phyloP scores from a whole-genome alignment of 164 flowering plant genomes.

The Buxus sempervirens region DNA sequence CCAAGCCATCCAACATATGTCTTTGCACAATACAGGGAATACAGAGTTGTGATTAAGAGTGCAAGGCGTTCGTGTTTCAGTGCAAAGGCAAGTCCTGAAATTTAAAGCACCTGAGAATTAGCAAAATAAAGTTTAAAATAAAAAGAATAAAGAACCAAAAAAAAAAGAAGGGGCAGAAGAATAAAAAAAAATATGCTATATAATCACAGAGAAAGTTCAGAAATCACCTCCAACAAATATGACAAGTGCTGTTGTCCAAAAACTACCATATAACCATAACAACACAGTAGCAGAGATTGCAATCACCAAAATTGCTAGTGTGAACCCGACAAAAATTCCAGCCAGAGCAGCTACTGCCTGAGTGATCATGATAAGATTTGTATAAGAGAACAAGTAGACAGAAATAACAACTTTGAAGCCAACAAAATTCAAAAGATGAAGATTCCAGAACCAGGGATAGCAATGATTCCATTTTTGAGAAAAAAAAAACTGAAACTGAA shows the following conservation, averaged over 20 bases:
- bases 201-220: slow-evolving; percentile 10
- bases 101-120: slow-evolving; percentile 7
- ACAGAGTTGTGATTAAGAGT: slow-evolving; percentile 56
- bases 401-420: neutral
- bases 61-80: slow-evolving; percentile 63
- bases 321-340: slow-evolving; percentile 58
- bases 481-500: neutral
- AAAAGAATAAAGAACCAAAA: neutral
- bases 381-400: neutral
- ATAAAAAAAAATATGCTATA: neutral
- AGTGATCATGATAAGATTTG: neutral
- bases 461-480: neutral
- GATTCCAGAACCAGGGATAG: no score
- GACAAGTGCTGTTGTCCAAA: slow-evolving; percentile 73
- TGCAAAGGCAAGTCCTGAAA: slow-evolving; percentile 72
- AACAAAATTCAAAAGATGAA: neutral
- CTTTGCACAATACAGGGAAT: slow-evolving; percentile 79
- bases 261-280: slow-evolving; percentile 94
- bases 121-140: neutral
- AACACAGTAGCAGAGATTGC: slow-evolving; percentile 44
- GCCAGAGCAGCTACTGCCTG: slow-evolving; percentile 60
- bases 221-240: slow-evolving; percentile 60
- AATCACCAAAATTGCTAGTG: slow-evolving; percentile 46
- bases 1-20: slow-evolving; percentile 83
- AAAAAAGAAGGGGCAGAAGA: neutral